phyloP scores from a whole-genome alignment of 23 red algal species.

The Gracilaria domingensis region DNA sequence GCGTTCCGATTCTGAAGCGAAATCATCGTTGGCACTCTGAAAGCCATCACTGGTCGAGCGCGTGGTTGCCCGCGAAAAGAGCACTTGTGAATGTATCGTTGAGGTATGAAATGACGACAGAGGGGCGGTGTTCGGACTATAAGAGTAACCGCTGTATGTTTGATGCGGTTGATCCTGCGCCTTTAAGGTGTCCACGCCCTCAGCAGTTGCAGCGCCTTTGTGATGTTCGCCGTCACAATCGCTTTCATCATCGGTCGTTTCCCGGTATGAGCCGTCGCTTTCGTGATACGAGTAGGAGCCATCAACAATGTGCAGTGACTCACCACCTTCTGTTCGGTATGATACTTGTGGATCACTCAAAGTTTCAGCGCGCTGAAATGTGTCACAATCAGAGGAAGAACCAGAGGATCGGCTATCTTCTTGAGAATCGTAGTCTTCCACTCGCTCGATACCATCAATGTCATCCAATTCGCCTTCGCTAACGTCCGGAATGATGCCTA shows the following conservation, averaged over 20 bases:
- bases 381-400: neutral
- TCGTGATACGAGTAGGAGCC: constrained; percentile 11
- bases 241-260: neutral
- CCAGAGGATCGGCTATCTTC: constrained; percentile 2
- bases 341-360: neutral
- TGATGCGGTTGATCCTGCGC: neutral
- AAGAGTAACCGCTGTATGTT: constrained; percentile 27
- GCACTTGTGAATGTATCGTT: constrained; percentile 12
- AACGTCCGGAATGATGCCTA: constrained; percentile 38
- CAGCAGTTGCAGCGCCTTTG: neutral
- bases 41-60: neutral
- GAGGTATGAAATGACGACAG: constrained; percentile 21
- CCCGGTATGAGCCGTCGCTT: neutral
- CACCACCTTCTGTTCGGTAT: constrained; percentile 27
- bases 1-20: neutral
- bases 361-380: constrained; percentile 20
- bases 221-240: neutral
- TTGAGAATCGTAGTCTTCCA: constrained; percentile 48
- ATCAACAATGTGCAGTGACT: constrained; percentile 26
- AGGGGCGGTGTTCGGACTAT: constrained; percentile 3
- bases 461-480: constrained; percentile 58
- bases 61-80: constrained; percentile 18
- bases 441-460: constrained; percentile 52
- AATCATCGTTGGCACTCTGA: constrained; percentile 1
- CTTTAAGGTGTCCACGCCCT: neutral